A percentile compares a stretch with the other conserved stretches of the same genome.
Evolutionary conservation across 75 land plant genomes (phyloP).

Genomic region (Chamaecyparis obtusa): DNA sequence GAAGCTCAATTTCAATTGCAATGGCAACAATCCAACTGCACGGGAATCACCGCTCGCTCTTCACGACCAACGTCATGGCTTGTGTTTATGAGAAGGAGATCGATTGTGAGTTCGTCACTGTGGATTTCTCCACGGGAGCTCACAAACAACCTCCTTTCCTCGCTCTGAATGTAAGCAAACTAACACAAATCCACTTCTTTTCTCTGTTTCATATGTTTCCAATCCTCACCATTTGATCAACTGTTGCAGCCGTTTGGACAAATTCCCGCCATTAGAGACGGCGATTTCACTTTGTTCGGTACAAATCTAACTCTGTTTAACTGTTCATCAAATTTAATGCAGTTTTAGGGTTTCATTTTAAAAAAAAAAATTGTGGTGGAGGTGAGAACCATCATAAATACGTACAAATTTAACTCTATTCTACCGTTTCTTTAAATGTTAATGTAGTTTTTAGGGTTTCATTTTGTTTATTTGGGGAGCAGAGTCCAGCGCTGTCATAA

Average conservation of each 20-base stretch:
- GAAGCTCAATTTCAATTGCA: too few species aligned
- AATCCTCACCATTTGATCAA: background rate
- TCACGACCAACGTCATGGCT: background rate
- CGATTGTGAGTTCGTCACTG: background rate
- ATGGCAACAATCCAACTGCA: background rate
- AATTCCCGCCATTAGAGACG: background rate
- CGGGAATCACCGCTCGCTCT: background rate
- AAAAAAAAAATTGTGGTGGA: too few species aligned
- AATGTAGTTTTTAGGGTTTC: too few species aligned
- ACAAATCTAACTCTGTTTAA: background rate
- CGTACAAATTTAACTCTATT: too few species aligned
- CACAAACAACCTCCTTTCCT: background rate
- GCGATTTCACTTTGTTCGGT: background rate
- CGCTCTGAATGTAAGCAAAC: background rate
- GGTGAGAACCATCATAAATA: too few species aligned
- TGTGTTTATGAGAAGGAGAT: background rate
- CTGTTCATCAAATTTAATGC: background rate
- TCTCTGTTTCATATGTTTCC: background rate
- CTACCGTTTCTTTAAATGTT: too few species aligned
- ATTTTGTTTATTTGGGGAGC: too few species aligned
- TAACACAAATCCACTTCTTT: background rate
- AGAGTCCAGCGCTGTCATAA: too few species aligned
- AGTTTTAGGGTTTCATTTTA: background rate
- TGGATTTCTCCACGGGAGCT: background rate
- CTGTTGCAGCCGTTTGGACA: background rate